Base-by-base conservation (phyloP, 2,329 filamentous ascomycete genomes). In the Eutypa lata region DNA sequence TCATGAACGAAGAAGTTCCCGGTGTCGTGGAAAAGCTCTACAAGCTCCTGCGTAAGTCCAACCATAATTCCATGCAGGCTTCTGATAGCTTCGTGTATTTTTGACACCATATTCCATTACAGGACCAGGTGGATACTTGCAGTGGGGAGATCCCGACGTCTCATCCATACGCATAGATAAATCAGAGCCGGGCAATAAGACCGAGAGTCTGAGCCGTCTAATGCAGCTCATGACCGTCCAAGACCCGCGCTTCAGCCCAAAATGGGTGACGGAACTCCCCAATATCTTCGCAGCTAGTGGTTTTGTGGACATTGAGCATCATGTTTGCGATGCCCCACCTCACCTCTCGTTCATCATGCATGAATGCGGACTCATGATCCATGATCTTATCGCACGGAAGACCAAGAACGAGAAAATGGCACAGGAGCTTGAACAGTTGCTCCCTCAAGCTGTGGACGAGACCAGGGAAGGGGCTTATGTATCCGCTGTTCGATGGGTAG, bases 341-440 rank as follows among this genome's bases (percentile, higher is more conserved):
- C 53, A 54, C n/a, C 3, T 47, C 2, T 53, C 53, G 13, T 56
- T 52, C 37, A 33, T 54, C 13, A 26, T 53, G 18, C 53, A 59
- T 19, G 55, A 59, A 22, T 35, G 19, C 22, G 49, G 53, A 7
- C 49, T 64, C 2, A 57, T 61, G 47, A 61, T 62, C 3, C 56
- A 64, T 35, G 60, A 64, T 18, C 51, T 58, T 7, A 58, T 62
- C 21, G 58, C 58, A 2, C 56, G 56, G n/a, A 62, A 58, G 52
- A 59, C 57, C 6, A 55, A 58, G 21, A 59, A 58, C 22, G 53
- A 60, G 47, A 24, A 52, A 7, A 54, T 60, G 55, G 49, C 59
- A 7, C 11, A 37, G 2, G 53, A 58, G 38, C n/a, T 59, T 3
- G 44, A 48, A 3, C 54, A 53, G 8, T 48, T 63, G 1, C 51